Conservation (phyloP, 2,329 filamentous ascomycete genomes). For the Hymenoscyphus albidus region DNA sequence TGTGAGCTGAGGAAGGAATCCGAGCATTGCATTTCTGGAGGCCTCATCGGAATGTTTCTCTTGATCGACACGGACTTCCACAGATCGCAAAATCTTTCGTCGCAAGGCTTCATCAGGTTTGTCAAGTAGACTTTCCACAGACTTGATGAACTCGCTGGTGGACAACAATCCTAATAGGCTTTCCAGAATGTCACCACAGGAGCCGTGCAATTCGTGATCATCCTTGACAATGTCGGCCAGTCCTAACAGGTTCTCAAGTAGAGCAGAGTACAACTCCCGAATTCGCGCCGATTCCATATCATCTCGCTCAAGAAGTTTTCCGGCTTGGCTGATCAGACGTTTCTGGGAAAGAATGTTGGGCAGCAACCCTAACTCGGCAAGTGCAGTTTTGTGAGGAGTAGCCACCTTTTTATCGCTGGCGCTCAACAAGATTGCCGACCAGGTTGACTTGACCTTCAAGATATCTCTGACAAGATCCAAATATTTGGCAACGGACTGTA, state of each 20-base stretch:
- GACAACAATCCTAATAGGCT: conserved; percentile 81
- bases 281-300: conserved; percentile 65
- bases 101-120: conserved; percentile 71
- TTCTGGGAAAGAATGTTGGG: conserved; percentile 56
- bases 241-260: conserved; percentile 61
- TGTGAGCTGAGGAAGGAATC: conserved; percentile 76
- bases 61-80: conserved; percentile 74
- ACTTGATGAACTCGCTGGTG: conserved; percentile 83
- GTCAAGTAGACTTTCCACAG: conserved; percentile 76
- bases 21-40: conserved; percentile 67
- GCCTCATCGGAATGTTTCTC: conserved; percentile 65
- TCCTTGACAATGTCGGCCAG: conserved; percentile 63
- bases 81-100: conserved; percentile 73
- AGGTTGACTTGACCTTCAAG: conserved; percentile 67
- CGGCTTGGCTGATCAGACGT: conserved; percentile 53
- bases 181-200: conserved; percentile 67
- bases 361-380: conserved; percentile 53
- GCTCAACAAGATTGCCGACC: conserved; percentile 70
- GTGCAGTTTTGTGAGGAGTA: conserved; percentile 49
- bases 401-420: conserved; percentile 44
- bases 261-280: conserved; percentile 63
- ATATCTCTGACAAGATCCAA: conserved; percentile 72
- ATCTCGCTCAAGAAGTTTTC: conserved; percentile 54
- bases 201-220: conserved; percentile 51
- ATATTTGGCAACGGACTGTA: conserved; percentile 74